These are phyloP conservation scores for Fraxinus ornus DNA, from an alignment of 305 asterid genomes.

Conservation along the genomic window DNA sequence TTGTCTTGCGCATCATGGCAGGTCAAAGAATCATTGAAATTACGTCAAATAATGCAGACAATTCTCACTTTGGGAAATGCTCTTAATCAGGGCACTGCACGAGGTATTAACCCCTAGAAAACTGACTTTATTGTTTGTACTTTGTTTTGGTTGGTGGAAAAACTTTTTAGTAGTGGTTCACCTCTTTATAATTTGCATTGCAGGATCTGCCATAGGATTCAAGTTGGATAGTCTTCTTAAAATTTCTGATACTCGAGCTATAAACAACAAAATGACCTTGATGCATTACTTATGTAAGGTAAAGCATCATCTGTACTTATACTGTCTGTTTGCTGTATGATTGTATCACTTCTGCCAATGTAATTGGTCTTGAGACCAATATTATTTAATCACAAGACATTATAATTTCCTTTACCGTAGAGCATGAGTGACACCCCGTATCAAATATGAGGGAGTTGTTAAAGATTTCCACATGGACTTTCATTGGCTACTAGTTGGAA, in stretches of 20 bases:
- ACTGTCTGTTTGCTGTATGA: conserved; percentile 4
- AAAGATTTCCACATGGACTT: neutral
- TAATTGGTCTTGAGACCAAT: conserved; percentile 7
- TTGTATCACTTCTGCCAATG: conserved; percentile 1
- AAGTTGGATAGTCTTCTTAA: conserved; percentile 97
- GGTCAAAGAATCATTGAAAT: conserved; percentile 84
- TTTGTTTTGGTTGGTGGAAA: conserved; percentile 17
- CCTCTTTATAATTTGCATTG: conserved; percentile 27
- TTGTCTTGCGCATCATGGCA: conserved; percentile 32
- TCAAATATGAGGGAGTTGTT: neutral
- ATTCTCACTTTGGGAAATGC: conserved; percentile 96
- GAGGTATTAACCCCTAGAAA: conserved; percentile 52
- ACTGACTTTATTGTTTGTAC: conserved; percentile 7
- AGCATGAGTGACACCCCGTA: neutral
- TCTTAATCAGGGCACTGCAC: conserved; percentile 93
- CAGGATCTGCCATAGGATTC: conserved; percentile 97
- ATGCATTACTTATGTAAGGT: conserved; percentile 99
- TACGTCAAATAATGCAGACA: conserved; percentile 95
- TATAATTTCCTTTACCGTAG: neutral
- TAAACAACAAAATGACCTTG: conserved; percentile 92
- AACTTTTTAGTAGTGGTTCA: conserved; percentile 7
- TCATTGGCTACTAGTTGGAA: conserved; percentile 8
- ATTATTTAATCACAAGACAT: neutral
- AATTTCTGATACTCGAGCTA: conserved; percentile 97
- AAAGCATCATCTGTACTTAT: conserved; percentile 19